phyloP scores from a whole-genome alignment of 305 asterid genomes.

The Fraxinus sp. region DNA sequence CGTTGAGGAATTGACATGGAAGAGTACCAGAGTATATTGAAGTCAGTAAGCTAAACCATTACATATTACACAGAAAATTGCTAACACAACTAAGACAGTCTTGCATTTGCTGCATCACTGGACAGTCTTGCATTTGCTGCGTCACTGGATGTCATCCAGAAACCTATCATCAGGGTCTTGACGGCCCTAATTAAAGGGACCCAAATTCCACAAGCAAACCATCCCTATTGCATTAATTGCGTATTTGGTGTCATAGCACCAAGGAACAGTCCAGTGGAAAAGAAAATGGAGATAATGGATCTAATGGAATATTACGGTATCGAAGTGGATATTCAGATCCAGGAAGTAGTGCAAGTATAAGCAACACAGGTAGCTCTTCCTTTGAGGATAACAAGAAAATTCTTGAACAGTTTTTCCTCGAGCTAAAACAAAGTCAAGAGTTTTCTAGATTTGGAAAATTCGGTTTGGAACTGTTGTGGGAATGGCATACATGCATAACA shows the following conservation, averaged over 20 bases:
- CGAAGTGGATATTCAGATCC: conserved; percentile 70
- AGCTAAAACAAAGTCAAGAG: not conserved
- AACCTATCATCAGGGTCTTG: conserved; percentile 71
- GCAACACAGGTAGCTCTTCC: not conserved
- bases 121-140: conserved; percentile 64
- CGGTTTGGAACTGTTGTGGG: not conserved
- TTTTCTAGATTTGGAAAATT: not conserved
- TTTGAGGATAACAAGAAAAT: not conserved
- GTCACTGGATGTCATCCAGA: conserved; percentile 86
- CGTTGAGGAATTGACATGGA: conserved; percentile 80
- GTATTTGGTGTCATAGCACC: conserved; percentile 78
- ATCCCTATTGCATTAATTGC: conserved; percentile 67
- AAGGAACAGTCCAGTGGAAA: conserved; percentile 67
- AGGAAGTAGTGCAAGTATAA: conserved; percentile 33
- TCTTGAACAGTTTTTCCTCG: not conserved
- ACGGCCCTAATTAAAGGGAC: conserved; percentile 41
- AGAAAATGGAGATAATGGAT: conserved; percentile 67
- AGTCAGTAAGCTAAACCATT: conserved; percentile 52
- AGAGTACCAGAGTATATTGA: conserved; percentile 48
- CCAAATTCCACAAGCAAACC: conserved; percentile 55
- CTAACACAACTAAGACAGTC: conserved; percentile 58
- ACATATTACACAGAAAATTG: conserved; percentile 58
- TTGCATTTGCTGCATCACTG: conserved; percentile 71
- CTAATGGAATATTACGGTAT: conserved; percentile 65
- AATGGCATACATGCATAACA: not conserved